Evolutionary conservation across 495 filamentous ascomycete genomes (phyloP), one percentile per base, ranked within the genome.

Genomic region (Entonaema liquescens): DNA sequence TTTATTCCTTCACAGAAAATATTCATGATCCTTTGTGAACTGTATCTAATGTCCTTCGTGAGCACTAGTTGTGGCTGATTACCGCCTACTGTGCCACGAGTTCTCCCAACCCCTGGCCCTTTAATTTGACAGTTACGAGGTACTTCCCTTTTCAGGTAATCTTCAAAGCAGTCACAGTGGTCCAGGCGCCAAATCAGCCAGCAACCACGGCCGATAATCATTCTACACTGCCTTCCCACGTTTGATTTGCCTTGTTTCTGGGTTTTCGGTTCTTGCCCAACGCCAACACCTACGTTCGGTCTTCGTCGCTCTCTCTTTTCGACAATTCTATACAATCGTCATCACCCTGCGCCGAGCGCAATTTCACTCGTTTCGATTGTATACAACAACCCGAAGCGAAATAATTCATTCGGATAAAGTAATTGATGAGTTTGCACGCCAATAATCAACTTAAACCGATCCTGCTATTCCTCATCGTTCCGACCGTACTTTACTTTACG

Each of bases 261-360:
- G 8, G 17, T 71, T 67, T 73, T 65, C 68, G 53, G 64, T 73
- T 64, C 64, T 50, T 52, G 33, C 61, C 66, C 71, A 70, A 64
- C 66, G 33, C 25, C 49, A 25, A 61, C 60, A 28, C 54, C 62
- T 26, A 60, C 50, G 49, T 28, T 47, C 42, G 42, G 42, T 47
- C 42, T 12, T 26, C 49, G 49, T 26, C 49, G 49, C 25, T 55
- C 56, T 47, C 44, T 64, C 65, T 54, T 65, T 68, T 65, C 44
- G 36, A 56, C 67, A 38, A 47, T 28, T 53, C 52, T 53, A 68
- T 62, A 72, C 70, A 68, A 65, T 64, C 70, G 59, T 47, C 42
- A 35, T 60, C 49, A 75, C 75, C 70, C 62, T 62, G 75, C 73
- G 75, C 73, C 57, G 71, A 66, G 73, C 73, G 75, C 75, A 75